phyloP scores from a whole-genome alignment of 1,139 yeast genomes.

The Blastobotrys apis region DNA sequence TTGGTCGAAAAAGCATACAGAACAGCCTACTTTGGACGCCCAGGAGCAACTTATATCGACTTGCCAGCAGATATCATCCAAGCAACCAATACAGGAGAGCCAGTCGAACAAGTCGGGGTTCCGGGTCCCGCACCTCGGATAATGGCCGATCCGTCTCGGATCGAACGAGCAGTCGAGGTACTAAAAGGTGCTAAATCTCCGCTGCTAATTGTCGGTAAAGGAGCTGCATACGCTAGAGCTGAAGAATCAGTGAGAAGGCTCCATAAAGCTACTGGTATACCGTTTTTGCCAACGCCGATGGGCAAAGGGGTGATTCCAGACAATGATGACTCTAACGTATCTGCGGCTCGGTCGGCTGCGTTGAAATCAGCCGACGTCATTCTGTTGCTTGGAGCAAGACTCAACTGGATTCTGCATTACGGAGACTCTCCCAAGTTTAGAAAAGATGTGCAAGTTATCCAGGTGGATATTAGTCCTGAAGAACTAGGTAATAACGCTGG shows the following conservation, averaged over 20 bases:
- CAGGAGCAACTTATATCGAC: slow-evolving; percentile 58
- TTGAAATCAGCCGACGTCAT: slow-evolving; percentile 53
- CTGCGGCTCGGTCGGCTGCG: slow-evolving; percentile 57
- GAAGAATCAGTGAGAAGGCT: slow-evolving; percentile 40
- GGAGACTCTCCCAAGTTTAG: slow-evolving; percentile 53
- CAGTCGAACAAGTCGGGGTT: slow-evolving; percentile 9
- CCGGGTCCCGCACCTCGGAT: slow-evolving; percentile 38
- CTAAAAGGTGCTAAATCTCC: slow-evolving; percentile 43
- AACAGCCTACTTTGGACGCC: slow-evolving; percentile 45
- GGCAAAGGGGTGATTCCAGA: slow-evolving; percentile 66
- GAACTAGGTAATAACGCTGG: slow-evolving; percentile 48
- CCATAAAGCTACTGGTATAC: slow-evolving; percentile 40
- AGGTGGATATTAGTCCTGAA: slow-evolving; percentile 50
- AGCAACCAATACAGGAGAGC: slow-evolving; percentile 19
- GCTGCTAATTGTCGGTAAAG: slow-evolving; percentile 58
- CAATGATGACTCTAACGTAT: slow-evolving; percentile 42
- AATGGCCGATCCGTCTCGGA: slow-evolving; percentile 40
- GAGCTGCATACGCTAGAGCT: slow-evolving; percentile 48
- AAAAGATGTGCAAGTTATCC: slow-evolving; percentile 45
- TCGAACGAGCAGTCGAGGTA: slow-evolving; percentile 37
- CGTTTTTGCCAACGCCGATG: slow-evolving; percentile 69
- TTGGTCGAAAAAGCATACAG: slow-evolving; percentile 49
- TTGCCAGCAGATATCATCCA: slow-evolving; percentile 59
- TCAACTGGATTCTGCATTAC: slow-evolving; percentile 65
- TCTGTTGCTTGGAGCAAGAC: slow-evolving; percentile 54